Base-by-base conservation (phyloP, 331 rosid genomes). In the Telfairia occidentalis region DNA sequence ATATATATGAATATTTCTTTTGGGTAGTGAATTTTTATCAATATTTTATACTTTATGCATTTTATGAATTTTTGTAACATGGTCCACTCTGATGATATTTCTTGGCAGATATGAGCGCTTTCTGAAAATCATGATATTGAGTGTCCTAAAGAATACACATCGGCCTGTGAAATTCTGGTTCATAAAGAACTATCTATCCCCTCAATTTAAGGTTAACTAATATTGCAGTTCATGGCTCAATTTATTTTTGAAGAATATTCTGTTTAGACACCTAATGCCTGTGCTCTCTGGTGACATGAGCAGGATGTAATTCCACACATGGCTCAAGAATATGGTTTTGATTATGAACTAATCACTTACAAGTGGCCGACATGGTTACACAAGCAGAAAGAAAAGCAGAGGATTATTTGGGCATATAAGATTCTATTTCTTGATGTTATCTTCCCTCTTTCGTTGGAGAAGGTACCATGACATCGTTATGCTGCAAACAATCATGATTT, bases 281-380 rank as follows among this genome's bases (percentile, higher is more conserved):
- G 67, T 64, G 49, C 76, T 76, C 75, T 64, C 71, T 83, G 49
- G 55, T 78, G 52, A 61, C 57, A 73, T 73, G 54, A 59, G 49
- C 87, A 92, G 99, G 97, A 89, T 77, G 84, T 95, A 80, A 87
- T 95, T 83, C 99, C 97, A 66, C 93, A 26, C 81, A 95, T 95
- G 99, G 97, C 99, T 65, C 55, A 85, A 79, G 97, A 87, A 71
- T 95, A 95, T 78, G 99, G 97, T 70, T 95, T 95, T 79, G 88
- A 90, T 80, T 90, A 86, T 76, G 97, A 89, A 83, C 84, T 95
- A 34, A 84, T 92, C 80, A 95, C 99, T 24, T 95, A 92, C 92
- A 95, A 95, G 73, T 95, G 99, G 99, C 99, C 99, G 46, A 88
- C 99, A 60, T 95, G 99, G 99, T 82, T 95, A 88, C 99, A 92